Conservation (phyloP, 140 eudicot genomes). For the Cichorium intybus region DNA sequence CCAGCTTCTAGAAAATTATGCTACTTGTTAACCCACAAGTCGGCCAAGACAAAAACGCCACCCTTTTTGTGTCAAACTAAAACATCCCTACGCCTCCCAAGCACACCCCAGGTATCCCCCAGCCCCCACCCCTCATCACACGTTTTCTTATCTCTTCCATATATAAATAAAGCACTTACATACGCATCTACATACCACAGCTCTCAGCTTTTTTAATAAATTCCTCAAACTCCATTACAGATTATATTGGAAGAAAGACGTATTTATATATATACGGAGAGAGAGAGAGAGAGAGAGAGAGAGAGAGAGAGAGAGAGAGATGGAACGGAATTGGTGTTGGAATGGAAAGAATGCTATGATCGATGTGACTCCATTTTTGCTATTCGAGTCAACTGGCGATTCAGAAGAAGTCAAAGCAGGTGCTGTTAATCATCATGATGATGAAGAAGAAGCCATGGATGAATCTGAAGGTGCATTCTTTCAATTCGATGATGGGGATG, state of each 20-base stretch:
- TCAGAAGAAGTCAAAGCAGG: slow-evolving; percentile 48
- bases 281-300: not conserved
- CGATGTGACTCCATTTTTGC: slow-evolving; percentile 43
- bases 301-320: not conserved
- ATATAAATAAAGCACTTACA: not conserved
- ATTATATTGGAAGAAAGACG: not conserved
- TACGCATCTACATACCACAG: not conserved
- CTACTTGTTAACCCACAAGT: slow-evolving; percentile 20
- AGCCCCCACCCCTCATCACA: slow-evolving; percentile 1
- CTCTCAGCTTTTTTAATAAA: not conserved
- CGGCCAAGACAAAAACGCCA: not conserved
- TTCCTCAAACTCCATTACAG: not conserved
- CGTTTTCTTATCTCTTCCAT: not conserved
- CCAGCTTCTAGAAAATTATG: slow-evolving; percentile 26
- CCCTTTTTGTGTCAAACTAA: not conserved
- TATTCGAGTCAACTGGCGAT: slow-evolving; percentile 74
- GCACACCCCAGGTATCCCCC: not conserved
- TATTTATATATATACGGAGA: no score
- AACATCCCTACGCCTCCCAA: not conserved
- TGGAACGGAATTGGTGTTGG: slow-evolving; percentile 40
- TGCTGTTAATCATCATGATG: slow-evolving; percentile 4
- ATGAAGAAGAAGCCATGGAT: slow-evolving; percentile 10
- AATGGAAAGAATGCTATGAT: slow-evolving; percentile 14
- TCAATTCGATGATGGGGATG: slow-evolving; percentile 5
- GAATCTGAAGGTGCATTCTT: slow-evolving; percentile 12